phyloP scores from a whole-genome alignment of 352 stramenopile species.

The Phytopythium montanum region DNA sequence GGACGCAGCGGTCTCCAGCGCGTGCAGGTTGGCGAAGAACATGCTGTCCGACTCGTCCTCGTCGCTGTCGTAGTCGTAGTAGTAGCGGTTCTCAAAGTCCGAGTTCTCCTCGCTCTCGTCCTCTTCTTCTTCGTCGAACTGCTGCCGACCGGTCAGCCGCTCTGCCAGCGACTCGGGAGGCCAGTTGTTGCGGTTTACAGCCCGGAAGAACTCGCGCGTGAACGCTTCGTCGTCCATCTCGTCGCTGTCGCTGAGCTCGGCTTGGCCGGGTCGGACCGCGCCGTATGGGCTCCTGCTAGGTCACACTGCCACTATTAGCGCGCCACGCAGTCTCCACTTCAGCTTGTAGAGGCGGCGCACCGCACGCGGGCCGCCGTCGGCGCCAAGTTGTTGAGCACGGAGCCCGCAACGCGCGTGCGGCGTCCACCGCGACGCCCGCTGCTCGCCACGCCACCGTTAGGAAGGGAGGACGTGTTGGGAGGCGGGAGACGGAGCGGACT shows the following conservation, averaged over 20 bases:
- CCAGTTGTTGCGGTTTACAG: neutral
- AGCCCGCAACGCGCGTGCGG: neutral
- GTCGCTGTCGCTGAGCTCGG: neutral
- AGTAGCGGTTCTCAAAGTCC: constrained; percentile 7
- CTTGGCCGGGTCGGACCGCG: no score
- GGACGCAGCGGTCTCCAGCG: neutral
- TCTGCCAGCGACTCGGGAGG: constrained; percentile 3
- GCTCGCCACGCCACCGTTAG: neutral
- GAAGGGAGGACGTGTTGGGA: no score
- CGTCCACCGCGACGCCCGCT: neutral
- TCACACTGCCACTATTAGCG: neutral
- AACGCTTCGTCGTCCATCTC: neutral
- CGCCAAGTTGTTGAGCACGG: neutral
- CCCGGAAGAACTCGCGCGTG: neutral
- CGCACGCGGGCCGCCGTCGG: neutral
- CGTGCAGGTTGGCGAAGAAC: neutral
- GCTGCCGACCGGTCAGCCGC: neutral
- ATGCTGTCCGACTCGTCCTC: constrained; percentile 7
- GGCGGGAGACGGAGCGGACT: no score
- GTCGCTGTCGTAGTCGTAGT: constrained; percentile 5
- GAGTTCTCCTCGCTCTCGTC: neutral
- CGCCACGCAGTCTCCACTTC: neutral
- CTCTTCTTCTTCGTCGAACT: neutral
- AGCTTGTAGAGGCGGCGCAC: neutral
- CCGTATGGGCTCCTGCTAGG: constrained; percentile 5